These are phyloP conservation scores for Rhizopogon roseolus DNA, from an alignment of 768 basidiomycete genomes.

Conservation along the genomic window DNA sequence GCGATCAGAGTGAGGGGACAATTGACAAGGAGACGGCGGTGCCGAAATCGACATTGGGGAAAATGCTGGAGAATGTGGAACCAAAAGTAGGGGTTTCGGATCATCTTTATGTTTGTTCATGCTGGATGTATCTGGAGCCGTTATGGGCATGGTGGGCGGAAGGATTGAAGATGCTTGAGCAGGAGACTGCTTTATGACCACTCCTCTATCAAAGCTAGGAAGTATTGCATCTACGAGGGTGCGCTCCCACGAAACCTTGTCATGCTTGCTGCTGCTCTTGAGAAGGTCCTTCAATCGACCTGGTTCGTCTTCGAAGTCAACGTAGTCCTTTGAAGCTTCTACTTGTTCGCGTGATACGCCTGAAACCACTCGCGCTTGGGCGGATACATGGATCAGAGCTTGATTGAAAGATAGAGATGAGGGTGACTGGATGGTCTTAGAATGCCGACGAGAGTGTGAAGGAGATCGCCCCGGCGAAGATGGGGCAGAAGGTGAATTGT, in stretches of 20 bases:
- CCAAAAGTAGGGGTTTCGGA: conserved; percentile 41
- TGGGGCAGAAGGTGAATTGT: conserved; percentile 3
- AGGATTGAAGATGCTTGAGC: conserved; percentile 9
- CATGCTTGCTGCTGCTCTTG: conserved; percentile 41
- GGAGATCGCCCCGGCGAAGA: conserved; percentile 17
- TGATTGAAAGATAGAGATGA: conserved; percentile 31
- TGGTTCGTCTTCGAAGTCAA: conserved; percentile 80
- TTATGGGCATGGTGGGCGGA: conserved; percentile 1
- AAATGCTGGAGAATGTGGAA: conserved; percentile 38
- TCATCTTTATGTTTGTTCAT: conserved; percentile 20
- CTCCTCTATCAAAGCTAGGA: conserved; percentile 25
- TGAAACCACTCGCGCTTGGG: conserved; percentile 64
- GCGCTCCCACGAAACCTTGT: conserved; percentile 13
- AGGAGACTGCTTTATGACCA: conserved; percentile 16
- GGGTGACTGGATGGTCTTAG: conserved; percentile 28
- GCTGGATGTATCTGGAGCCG: conserved; percentile 10
- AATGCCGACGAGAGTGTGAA: conserved; percentile 21
- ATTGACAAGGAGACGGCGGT: conserved; percentile 26
- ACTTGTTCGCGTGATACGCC: conserved; percentile 64
- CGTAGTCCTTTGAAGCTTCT: conserved; percentile 73
- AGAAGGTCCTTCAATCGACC: conserved; percentile 72
- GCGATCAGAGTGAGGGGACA: conserved; percentile 9
- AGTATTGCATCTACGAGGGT: conserved; percentile 27
- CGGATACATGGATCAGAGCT: conserved; percentile 48
- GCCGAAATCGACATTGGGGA: conserved; percentile 34